Conservation (phyloP, 768 basidiomycete species). For the Trametes meyenii region DNA sequence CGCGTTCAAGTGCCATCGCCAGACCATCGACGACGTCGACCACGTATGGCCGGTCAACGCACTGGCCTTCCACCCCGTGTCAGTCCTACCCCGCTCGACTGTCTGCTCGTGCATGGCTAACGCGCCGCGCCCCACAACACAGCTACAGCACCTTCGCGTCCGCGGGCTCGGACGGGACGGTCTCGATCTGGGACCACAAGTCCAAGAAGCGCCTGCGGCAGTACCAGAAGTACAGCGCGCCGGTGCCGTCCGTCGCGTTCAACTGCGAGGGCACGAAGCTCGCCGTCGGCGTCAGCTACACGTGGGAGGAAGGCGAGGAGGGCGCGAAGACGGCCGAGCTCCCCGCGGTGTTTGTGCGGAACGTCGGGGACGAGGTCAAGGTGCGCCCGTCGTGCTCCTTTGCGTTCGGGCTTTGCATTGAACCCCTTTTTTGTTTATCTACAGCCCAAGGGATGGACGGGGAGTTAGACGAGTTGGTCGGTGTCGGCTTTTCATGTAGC, state of each 20-base stretch:
- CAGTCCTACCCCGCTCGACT: slow-evolving; percentile 30
- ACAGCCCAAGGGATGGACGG: slow-evolving; percentile 36
- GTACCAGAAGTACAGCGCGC: slow-evolving; percentile 75
- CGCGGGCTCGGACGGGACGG: slow-evolving; percentile 90
- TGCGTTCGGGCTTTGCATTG: background rate
- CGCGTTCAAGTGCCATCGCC: slow-evolving; percentile 96
- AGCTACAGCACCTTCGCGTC: slow-evolving; percentile 95
- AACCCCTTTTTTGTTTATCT: background rate
- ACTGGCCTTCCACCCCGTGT: slow-evolving; percentile 91
- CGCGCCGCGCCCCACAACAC: background rate
- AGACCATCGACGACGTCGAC: slow-evolving; percentile 87
- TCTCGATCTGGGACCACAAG: slow-evolving; percentile 97
- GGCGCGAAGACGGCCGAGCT: slow-evolving; percentile 66
- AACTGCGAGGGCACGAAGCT: slow-evolving; percentile 81
- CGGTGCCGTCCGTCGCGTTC: slow-evolving; percentile 82
- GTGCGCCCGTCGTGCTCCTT: slow-evolving; percentile 36
- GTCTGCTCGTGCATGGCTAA: background rate
- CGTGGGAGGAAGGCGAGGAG: slow-evolving; percentile 86
- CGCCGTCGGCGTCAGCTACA: slow-evolving; percentile 85
- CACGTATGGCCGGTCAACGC: slow-evolving; percentile 97
- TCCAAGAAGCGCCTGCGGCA: slow-evolving; percentile 95
- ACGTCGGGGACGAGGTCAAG: slow-evolving; percentile 79
- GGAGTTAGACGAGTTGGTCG: slow-evolving; percentile 26
- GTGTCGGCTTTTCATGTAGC: too few species aligned
- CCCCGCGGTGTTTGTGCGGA: slow-evolving; percentile 63